Evolutionary conservation across 2,329 filamentous ascomycete species (phyloP), one percentile per base, ranked within the genome.

Genomic region (Tolypocladium pustulatum): DNA sequence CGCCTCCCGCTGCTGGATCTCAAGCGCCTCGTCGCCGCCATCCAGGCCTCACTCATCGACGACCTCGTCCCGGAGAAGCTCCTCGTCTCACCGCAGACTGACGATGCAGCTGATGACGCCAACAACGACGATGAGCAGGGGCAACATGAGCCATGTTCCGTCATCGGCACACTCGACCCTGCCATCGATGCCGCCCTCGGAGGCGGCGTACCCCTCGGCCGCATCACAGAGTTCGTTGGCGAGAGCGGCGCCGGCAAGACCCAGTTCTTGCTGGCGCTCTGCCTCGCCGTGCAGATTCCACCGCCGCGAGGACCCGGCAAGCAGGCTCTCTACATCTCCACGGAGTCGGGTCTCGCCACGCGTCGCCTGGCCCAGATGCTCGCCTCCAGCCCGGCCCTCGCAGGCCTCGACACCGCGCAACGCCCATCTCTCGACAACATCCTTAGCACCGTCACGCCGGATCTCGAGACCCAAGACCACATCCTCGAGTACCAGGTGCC

Each of bases 161-260:
- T 58, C 53, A 90, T 97, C 72, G 96, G 88, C 75, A 95, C 90
- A 0, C 81, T 97, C 51, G 90, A 96, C 71, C 77, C 82, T 55
- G 73, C 74, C 41, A 78, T 99, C 37, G 93, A 99, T 64, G 71
- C 69, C 10, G 75, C 73, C 2, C 79, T 97, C 43, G 84, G 83
- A 60, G 93, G 92, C 54, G 94, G 94, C 25, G 82, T 97, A 58
- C 89, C 88, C 1, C 81, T 86, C 2, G 89, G 91, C 54, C 88
- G 88, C 72, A 78, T 99, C 67, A 91, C 90, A 9, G 94, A 99
- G 72, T 81, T 99, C 61, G 89, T 91, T 1, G 94, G 94, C 60
- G 94, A 97, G 77, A 96, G 91, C 63, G 94, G 92, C 66, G 89
- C 87, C 64, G 94, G 93, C 67, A 99, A 99, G 80, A 97, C 94